These are phyloP conservation scores for Isabelozyma pseudorhagii DNA, from an alignment of 805 yeast genomes.

Conservation along the genomic window DNA sequence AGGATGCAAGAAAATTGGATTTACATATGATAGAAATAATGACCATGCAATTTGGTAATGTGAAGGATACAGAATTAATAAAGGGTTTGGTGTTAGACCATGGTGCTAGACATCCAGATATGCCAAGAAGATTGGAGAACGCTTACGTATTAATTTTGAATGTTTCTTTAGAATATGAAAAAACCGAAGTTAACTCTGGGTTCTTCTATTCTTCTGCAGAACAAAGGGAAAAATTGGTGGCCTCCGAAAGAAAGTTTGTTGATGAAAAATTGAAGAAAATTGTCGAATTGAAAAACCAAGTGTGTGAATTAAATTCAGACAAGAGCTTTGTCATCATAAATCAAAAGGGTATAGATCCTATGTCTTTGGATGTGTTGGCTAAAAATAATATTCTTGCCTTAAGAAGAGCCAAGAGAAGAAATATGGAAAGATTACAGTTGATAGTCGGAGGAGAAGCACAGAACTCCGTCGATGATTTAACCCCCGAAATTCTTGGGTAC, in stretches of 20 bases:
- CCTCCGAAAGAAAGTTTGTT: slow-evolving; percentile 89
- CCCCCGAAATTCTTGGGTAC: slow-evolving; percentile 75
- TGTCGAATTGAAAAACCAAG: slow-evolving; percentile 88
- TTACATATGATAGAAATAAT: slow-evolving; percentile 97
- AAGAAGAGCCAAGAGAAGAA: slow-evolving; percentile 97
- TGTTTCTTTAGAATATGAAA: slow-evolving; percentile 94
- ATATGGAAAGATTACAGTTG: slow-evolving; percentile 96
- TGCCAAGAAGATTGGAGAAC: slow-evolving; percentile 86
- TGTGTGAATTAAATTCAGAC: slow-evolving; percentile 70
- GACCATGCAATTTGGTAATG: slow-evolving; percentile 94
- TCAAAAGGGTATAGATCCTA: slow-evolving; percentile 98
- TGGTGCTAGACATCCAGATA: slow-evolving; percentile 98
- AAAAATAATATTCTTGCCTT: slow-evolving; percentile 89
- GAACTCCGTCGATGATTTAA: slow-evolving; percentile 90
- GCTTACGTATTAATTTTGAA: slow-evolving; percentile 85
- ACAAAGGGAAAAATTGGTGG: slow-evolving; percentile 92
- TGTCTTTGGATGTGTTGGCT: slow-evolving; percentile 92
- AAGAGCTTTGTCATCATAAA: slow-evolving; percentile 90
- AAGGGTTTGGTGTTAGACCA: slow-evolving; percentile 94
- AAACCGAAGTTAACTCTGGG: slow-evolving; percentile 95
- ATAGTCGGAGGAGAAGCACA: slow-evolving; percentile 98
- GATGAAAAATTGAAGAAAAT: slow-evolving; percentile 90
- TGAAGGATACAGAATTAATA: slow-evolving; percentile 77
- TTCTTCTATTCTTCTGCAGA: slow-evolving; percentile 94
- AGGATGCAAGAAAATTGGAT: slow-evolving; percentile 57